Evolutionary conservation across 352 stramenopile species (phyloP).

Genomic region (Plasmopara muralis): DNA sequence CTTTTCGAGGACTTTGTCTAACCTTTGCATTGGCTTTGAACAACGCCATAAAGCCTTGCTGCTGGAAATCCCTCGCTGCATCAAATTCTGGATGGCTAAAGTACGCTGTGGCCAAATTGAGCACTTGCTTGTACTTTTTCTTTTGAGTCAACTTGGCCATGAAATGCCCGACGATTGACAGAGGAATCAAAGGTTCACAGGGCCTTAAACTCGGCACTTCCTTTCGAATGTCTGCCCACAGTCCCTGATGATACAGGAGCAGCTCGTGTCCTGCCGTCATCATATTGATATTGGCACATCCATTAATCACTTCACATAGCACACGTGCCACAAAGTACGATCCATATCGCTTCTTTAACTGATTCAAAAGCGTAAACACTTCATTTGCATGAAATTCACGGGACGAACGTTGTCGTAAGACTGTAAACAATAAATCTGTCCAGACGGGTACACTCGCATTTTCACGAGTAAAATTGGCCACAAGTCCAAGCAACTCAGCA

Average conservation of each 20-base stretch:
- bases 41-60: constrained; percentile 57
- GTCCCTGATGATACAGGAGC: constrained; percentile 38
- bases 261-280: constrained; percentile 38
- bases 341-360: constrained; percentile 31
- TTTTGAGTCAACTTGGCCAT: constrained; percentile 36
- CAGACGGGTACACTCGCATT: constrained; percentile 56
- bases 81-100: constrained; percentile 28
- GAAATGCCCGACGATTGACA: constrained; percentile 44
- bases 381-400: constrained; percentile 26
- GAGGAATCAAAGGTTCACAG: constrained; percentile 28
- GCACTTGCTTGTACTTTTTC: constrained; percentile 26
- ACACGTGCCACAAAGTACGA: constrained; percentile 38
- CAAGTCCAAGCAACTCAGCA: constrained; percentile 41
- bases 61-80: constrained; percentile 34
- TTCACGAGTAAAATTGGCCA: constrained; percentile 34
- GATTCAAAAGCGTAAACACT: constrained; percentile 27
- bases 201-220: constrained; percentile 3
- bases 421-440: constrained; percentile 68
- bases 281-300: constrained; percentile 63
- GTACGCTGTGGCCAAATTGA: constrained; percentile 34
- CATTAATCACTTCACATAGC: constrained; percentile 49
- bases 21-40: constrained; percentile 27
- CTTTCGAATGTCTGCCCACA: constrained; percentile 14
- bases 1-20: constrained; percentile 12
- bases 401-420: constrained; percentile 42